These are phyloP conservation scores for Brassica juncea DNA, from an alignment of 345 rosid species.

Conservation along the genomic window DNA sequence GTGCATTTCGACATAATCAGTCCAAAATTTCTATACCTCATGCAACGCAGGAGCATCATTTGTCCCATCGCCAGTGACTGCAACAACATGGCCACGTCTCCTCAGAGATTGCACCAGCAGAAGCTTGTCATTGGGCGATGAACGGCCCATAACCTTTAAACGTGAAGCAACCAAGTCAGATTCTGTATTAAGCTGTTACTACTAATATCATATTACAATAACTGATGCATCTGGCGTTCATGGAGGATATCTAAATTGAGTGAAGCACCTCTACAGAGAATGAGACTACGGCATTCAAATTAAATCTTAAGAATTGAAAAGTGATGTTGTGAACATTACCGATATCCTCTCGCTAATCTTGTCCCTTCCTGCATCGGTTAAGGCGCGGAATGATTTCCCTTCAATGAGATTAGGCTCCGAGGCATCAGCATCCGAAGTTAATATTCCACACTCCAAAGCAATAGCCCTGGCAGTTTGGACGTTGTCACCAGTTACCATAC, in stretches of 20 bases:
- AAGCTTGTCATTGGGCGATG: slow-evolving; percentile 90
- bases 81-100: slow-evolving; percentile 74
- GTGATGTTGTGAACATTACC: slow-evolving; percentile 39
- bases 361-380: slow-evolving; percentile 72
- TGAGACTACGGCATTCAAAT: slow-evolving; percentile 13
- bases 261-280: slow-evolving; percentile 11
- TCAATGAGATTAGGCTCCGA: slow-evolving; percentile 73
- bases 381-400: slow-evolving; percentile 75
- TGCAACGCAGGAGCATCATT: slow-evolving; percentile 97
- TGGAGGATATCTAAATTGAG: background rate
- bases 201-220: slow-evolving; percentile 11
- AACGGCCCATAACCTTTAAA: slow-evolving; percentile 87
- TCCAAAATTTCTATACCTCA: slow-evolving; percentile 51
- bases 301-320: slow-evolving; percentile 1
- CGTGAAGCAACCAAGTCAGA: slow-evolving; percentile 13
- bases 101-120: slow-evolving; percentile 83
- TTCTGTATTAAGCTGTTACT: slow-evolving; percentile 13
- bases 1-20: background rate
- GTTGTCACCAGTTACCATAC: slow-evolving; percentile 99
- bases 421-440: slow-evolving; percentile 61
- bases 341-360: slow-evolving; percentile 66
- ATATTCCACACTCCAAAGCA: slow-evolving; percentile 95
- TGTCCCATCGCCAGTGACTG: slow-evolving; percentile 95
- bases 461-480: slow-evolving; percentile 92
- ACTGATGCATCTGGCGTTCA: slow-evolving; percentile 3